Evolutionary conservation across 2,329 filamentous ascomycete species (phyloP).

Genomic region (Erysiphe neolycopersici): DNA sequence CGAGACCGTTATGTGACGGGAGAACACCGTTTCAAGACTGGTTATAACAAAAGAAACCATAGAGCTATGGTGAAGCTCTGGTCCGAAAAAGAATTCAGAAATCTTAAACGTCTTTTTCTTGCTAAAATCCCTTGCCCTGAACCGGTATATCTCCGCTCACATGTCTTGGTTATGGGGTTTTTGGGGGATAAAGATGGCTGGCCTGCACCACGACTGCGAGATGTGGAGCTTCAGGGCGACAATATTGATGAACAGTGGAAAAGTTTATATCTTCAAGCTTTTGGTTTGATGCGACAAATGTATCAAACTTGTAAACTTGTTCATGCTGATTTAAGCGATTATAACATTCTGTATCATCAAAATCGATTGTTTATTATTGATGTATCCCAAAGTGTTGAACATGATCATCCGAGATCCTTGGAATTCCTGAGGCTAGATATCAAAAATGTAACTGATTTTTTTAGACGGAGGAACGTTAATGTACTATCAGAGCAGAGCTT

Average conservation of each 20-base stretch:
- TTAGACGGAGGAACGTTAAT: constrained; percentile 61
- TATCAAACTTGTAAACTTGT: constrained; percentile 83
- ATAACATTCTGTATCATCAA: constrained; percentile 83
- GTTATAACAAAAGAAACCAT: constrained; percentile 85
- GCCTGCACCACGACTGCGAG: constrained; percentile 67
- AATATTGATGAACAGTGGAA: constrained; percentile 49
- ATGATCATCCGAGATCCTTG: constrained; percentile 73
- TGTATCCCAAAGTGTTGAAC: constrained; percentile 90
- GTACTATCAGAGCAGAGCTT: constrained; percentile 51
- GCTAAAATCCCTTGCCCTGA: constrained; percentile 79
- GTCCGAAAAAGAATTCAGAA: constrained; percentile 97
- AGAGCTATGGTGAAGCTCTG: constrained; percentile 94
- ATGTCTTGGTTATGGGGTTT: constrained; percentile 89
- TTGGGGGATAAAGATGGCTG: constrained; percentile 67
- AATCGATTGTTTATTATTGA: constrained; percentile 77
- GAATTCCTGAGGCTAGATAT: constrained; percentile 97
- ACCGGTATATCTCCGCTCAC: constrained; percentile 67
- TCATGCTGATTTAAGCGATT: constrained; percentile 91
- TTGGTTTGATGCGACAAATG: constrained; percentile 74
- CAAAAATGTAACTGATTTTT: constrained; percentile 89
- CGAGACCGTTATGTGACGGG: constrained; percentile 86
- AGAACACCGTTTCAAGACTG: constrained; percentile 72
- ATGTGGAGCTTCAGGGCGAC: constrained; percentile 47
- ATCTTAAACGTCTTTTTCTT: constrained; percentile 57
- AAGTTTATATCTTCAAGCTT: constrained; percentile 52